Percentiles rank a stretch among this genome's conserved stretches.
Evolutionary conservation across 768 basidiomycete species (phyloP).

Genomic region (Ramaria sp.): DNA sequence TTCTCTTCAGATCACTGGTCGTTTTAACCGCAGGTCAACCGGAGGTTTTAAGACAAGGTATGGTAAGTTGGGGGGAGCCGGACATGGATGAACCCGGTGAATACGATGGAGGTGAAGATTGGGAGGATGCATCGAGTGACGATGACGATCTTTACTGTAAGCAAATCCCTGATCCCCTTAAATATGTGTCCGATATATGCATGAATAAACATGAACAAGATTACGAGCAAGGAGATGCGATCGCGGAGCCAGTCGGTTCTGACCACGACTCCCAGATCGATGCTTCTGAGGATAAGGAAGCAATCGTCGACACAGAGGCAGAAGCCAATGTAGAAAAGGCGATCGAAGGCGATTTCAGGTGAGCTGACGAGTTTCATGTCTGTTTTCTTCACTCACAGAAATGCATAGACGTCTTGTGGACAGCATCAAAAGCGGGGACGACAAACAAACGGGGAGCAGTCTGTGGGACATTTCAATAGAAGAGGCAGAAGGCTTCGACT

Average conservation of each 20-base stretch:
- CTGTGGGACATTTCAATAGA: constrained; percentile 69
- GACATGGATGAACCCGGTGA: not conserved
- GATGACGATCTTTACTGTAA: not conserved
- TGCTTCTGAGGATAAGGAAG: constrained; percentile 23
- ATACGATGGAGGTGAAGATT: not conserved
- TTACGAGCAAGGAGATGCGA: not conserved
- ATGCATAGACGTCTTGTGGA: constrained; percentile 50
- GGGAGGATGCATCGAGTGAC: not conserved
- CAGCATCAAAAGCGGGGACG: constrained; percentile 47
- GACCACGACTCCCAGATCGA: constrained; percentile 4
- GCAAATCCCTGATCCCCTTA: not conserved
- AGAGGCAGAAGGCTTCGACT: constrained; percentile 58
- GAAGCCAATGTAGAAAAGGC: constrained; percentile 21
- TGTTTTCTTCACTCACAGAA: not conserved
- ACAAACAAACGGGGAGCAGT: constrained; percentile 27
- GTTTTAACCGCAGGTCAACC: no score
- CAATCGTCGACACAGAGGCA: constrained; percentile 18
- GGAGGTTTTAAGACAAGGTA: not conserved
- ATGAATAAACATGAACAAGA: not conserved
- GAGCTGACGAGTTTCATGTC: constrained; percentile 24
- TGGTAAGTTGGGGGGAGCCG: not conserved
- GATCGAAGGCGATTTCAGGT: constrained; percentile 51
- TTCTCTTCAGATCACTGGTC: no score
- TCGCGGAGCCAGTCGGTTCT: not conserved
- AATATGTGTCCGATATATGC: not conserved